phyloP scores from a whole-genome alignment of 1,284 basidiomycete species.

The Ceratobasidium sp. region DNA sequence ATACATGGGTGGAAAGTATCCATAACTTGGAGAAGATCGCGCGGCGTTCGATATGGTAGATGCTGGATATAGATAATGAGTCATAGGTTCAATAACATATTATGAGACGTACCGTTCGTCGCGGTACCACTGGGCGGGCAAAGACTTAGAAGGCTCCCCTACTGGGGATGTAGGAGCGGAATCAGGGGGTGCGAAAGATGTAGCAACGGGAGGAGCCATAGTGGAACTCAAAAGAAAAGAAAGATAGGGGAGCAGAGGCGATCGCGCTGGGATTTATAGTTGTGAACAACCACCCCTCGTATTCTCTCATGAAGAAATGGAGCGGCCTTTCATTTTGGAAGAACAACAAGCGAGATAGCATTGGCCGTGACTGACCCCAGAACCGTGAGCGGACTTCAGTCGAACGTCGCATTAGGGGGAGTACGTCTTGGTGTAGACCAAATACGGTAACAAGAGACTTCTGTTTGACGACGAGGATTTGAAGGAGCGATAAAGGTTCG shows the following conservation, averaged over 20 bases:
- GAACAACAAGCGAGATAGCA: conserved; percentile 10
- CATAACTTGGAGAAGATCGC: conserved; percentile 54
- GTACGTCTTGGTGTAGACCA: background rate
- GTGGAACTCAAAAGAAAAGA: too few species aligned
- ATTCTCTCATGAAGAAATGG: background rate
- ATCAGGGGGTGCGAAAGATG: background rate
- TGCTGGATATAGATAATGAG: background rate
- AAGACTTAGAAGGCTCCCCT: conserved; percentile 10
- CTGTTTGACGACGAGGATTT: background rate
- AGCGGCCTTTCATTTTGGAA: background rate
- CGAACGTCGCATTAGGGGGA: too few species aligned
- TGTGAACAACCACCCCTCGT: background rate
- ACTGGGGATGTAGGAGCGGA: conserved; percentile 17
- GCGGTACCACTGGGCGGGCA: conserved; percentile 42
- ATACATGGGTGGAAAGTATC: conserved; percentile 50
- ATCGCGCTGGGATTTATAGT: too few species aligned
- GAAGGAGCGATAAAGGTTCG: conserved; percentile 15
- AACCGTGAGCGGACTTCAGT: too few species aligned
- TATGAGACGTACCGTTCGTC: conserved; percentile 19
- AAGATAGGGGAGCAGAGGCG: too few species aligned
- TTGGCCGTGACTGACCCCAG: background rate
- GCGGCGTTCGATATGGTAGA: conserved; percentile 52
- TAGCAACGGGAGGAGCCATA: conserved; percentile 20
- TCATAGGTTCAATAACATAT: background rate
- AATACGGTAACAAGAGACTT: conserved; percentile 7